Conservation (phyloP, 257 asterid genomes). For the Mentha longifolia region DNA sequence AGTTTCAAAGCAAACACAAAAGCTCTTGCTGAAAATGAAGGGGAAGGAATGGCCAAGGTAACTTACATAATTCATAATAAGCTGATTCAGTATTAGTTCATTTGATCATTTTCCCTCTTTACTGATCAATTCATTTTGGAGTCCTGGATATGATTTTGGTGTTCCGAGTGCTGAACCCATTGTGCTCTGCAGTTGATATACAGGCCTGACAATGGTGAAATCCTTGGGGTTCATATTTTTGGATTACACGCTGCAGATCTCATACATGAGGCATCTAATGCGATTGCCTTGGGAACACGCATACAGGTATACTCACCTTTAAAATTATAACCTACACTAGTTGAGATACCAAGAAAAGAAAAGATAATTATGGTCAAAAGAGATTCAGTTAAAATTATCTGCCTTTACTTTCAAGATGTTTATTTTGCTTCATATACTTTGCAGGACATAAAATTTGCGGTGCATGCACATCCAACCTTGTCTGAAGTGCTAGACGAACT, state of each 20-base stretch:
- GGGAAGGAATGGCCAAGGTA: constrained; percentile 95
- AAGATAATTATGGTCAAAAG: neutral
- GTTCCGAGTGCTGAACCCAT: constrained; percentile 15
- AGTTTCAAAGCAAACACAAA: constrained; percentile 96
- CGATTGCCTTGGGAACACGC: constrained; percentile 86
- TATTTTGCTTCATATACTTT: constrained; percentile 37
- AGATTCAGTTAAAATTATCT: neutral
- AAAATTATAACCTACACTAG: constrained; percentile 1
- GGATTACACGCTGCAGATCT: constrained; percentile 98
- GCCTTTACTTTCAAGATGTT: constrained; percentile 25
- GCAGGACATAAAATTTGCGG: constrained; percentile 89
- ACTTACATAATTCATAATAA: constrained; percentile 29
- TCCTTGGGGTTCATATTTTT: constrained; percentile 92
- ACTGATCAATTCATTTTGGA: neutral
- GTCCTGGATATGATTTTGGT: constrained; percentile 10
- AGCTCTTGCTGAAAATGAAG: constrained; percentile 96
- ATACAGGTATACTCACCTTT: constrained; percentile 63
- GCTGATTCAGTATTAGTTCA: constrained; percentile 25
- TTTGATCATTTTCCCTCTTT: constrained; percentile 18
- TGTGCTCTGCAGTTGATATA: constrained; percentile 73
- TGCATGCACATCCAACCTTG: constrained; percentile 96
- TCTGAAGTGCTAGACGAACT: constrained; percentile 94
- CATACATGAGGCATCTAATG: constrained; percentile 92
- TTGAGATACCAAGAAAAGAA: constrained; percentile 10
- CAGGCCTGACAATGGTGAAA: constrained; percentile 93